Base-by-base conservation (phyloP, 2,329 filamentous ascomycete species). In the Westerdykella ornata region DNA sequence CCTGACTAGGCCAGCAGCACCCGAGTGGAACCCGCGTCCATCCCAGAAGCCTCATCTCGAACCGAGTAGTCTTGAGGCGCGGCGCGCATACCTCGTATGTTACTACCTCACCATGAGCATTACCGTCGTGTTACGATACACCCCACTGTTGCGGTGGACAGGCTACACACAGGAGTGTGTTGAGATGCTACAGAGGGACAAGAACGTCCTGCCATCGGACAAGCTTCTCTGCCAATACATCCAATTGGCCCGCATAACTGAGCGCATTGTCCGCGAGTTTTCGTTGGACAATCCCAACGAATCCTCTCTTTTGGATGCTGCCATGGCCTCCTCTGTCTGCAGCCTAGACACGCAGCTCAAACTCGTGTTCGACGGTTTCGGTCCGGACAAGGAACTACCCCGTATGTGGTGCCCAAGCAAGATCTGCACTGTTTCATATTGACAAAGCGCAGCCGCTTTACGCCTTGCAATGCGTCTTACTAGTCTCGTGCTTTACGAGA, bases 81-180 rank as follows among this genome's bases (percentile, higher is more conserved):
- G 77, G 39, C 66, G 79, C 39, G 74, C 77, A 1, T 81, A 78
- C 71, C 59, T 81, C 30, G 74, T 73, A 1, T 80, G 77, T 59
- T 82, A 82, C 61, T 78, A 79, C 50, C 62, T 80, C 44, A 75
- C 72, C 40, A 75, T 53, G 47, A 80, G 76, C 52, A 73, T 74
- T 8, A 71, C 77, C 13, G 77, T 79, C 69, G 73, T 79, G 8
- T 63, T 81, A 29, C 69, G 78, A 31, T 71, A 78, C 12, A 72
- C 76, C 0, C 76, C 80, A 30, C 67, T 81, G 2, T 66, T 81
- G 14, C 73, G 76, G 13, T 81, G 78, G 76, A 75, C 73, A 18
- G 72, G 77, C 20, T 81, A 81, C 56, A 80, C 80, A 70, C 75
- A 79, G 35, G 77, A 82, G 52, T 80, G 75, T 49, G 60, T 82